phyloP scores from a whole-genome alignment of 164 flowering plant species.

The Kalanchoe fedtschenkoi region DNA sequence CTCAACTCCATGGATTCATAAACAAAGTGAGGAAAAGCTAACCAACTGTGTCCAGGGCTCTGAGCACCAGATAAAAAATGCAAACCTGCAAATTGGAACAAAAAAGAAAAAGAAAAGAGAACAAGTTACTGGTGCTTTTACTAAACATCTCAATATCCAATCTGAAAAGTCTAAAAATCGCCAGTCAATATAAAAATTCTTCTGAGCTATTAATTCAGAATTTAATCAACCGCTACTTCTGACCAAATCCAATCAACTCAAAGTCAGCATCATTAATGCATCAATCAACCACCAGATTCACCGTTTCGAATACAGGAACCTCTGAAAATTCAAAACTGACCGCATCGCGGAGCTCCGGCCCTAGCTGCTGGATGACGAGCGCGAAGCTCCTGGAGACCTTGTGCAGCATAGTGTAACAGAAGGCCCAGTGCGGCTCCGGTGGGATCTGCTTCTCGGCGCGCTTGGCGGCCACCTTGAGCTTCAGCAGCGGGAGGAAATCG shows the following conservation, averaged over 20 bases:
- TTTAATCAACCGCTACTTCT: neutral
- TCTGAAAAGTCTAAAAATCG: neutral
- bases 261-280: too few species aligned
- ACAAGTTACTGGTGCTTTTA: neutral
- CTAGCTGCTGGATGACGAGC: conserved; percentile 91
- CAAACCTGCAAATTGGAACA: neutral
- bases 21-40: neutral
- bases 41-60: neutral
- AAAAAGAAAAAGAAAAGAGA: too few species aligned
- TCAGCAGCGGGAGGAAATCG: conserved; percentile 62
- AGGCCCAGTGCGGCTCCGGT: conserved; percentile 69
- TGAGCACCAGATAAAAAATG: neutral
- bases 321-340: conserved; percentile 21
- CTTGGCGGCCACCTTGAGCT: conserved; percentile 59
- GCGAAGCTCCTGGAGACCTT: conserved; percentile 83
- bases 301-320: too few species aligned
- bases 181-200: neutral
- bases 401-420: conserved; percentile 80
- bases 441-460: conserved; percentile 87
- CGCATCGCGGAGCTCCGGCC: conserved; percentile 69
- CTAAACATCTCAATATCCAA: neutral
- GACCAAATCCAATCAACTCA: neutral
- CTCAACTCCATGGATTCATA: neutral
- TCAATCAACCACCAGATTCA: too few species aligned
- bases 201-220: neutral